Evolutionary conservation across 805 yeast genomes (phyloP), one percentile per base, ranked within the genome.

Genomic region (Jamesozyma rosinii): DNA sequence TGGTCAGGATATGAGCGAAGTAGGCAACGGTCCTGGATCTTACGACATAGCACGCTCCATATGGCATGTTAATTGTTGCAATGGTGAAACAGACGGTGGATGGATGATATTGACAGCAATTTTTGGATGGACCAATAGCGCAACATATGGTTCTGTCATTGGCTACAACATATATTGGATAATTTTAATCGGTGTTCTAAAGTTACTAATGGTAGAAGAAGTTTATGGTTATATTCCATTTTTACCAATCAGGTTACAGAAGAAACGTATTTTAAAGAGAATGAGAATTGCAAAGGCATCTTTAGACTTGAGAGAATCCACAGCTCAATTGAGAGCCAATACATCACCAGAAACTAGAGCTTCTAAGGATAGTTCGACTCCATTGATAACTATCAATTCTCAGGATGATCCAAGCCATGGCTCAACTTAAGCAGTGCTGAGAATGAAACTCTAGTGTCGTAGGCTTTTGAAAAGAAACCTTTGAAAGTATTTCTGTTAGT

Each of bases 11-110:
- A 83, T 86, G 58, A 74, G 85, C 35, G 97, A 88, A 64, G 76
- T 81, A 1, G 97, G 97, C 1, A 81, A 82, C 33, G 97, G 97
- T 0, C 95, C 95, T 0, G 97, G 97, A 0, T 83, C 94, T 0
- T 88, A 88, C 57, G 95, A 88, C 55, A 80, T 88, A 19, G 51
- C 74, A 18, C 75, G 71, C 38, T 79, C 92, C 5, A 79, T 88
- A 2, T 88, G 97, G 97, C 97, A 88, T 60, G 95, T 88, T 21
- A 86, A 88, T 64, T 87, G 95, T 62, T 88, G 97, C 66, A 87
- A 87, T 60, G 94, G 95, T 20, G 82, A 84, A 51, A 83, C 75
- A n/a, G 96, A 88, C 56, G 95, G 95, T 3, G 77, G 81, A 27
- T 88, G 95, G 95, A 86, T 87, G 95, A 68, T 88, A 30, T 71